Percentiles rank a stretch among this genome's conserved stretches.
phyloP scores from a whole-genome alignment of 208 protist species.

The Acanthamoeba royreba region DNA sequence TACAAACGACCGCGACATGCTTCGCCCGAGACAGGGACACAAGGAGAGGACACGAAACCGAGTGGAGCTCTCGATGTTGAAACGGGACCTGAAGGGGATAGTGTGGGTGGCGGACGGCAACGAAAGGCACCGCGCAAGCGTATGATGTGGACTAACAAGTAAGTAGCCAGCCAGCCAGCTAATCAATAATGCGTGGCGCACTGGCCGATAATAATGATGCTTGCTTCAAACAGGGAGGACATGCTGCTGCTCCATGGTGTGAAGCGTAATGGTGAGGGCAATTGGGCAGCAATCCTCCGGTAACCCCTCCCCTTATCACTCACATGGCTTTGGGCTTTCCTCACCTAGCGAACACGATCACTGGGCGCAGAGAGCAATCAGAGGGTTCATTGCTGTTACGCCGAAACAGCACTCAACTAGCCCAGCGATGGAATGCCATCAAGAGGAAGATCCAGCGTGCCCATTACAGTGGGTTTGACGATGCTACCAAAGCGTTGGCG shows the following conservation, averaged over 20 bases:
- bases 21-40: too few relatives aligned
- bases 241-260: neutral
- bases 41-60: too few relatives aligned
- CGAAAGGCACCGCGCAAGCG: neutral
- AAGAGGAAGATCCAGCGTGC: neutral
- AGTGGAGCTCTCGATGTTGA: neutral
- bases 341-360: neutral
- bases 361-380: neutral
- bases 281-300: neutral
- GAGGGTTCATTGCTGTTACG: neutral
- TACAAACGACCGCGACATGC: too few relatives aligned
- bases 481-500: neutral
- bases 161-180: too few relatives aligned
- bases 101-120: neutral
- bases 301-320: neutral
- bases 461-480: neutral
- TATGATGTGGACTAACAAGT: neutral
- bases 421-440: neutral
- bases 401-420: neutral
- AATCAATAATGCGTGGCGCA: too few relatives aligned
- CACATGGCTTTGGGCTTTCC: neutral
- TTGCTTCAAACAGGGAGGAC: too few relatives aligned
- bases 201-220: too few relatives aligned
- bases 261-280: neutral
- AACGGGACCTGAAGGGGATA: neutral